Percentiles rank a stretch among this genome's conserved stretches.
Conservation (phyloP, 2,329 filamentous ascomycete species). For the Pseudocercospora fijiensis region DNA sequence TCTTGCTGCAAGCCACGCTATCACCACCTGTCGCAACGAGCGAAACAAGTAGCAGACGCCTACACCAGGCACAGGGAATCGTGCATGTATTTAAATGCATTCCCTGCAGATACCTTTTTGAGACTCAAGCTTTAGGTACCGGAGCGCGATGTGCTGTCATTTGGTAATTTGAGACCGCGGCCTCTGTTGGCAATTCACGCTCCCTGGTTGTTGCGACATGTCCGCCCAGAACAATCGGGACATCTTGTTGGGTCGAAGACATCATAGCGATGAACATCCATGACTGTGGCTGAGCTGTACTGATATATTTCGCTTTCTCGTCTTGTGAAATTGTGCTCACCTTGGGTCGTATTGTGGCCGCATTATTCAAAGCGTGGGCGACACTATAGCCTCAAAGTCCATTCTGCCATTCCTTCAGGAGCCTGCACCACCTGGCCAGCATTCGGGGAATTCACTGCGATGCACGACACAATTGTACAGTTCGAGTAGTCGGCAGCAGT, state of each 20-base stretch:
- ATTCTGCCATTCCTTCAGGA: not conserved
- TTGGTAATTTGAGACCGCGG: constrained; percentile 1
- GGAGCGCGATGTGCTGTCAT: constrained; percentile 11
- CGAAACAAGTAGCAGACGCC: constrained; percentile 1
- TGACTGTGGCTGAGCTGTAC: not conserved
- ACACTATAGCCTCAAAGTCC: not conserved
- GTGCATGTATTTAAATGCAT: constrained; percentile 9
- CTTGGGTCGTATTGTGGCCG: not conserved
- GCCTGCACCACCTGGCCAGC: not conserved
- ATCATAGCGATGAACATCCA: not conserved
- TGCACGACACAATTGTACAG: not conserved
- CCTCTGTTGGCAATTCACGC: constrained; percentile 4
- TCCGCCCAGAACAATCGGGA: not conserved
- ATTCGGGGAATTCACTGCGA: not conserved
- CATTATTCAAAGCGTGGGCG: not conserved
- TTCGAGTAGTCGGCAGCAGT: not conserved
- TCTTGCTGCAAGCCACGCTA: constrained; percentile 10
- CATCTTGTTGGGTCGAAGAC: not conserved
- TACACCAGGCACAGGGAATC: constrained; percentile 2
- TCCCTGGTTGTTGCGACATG: constrained; percentile 4
- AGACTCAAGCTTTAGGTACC: constrained; percentile 9
- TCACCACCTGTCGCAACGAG: not conserved
- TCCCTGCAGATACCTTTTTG: constrained; percentile 11
- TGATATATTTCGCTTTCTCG: not conserved
- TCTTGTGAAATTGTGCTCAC: not conserved